Evolutionary conservation across 2,329 filamentous ascomycete genomes (phyloP), one percentile per base, ranked within the genome.

Genomic region (Penicillium corylophilum): DNA sequence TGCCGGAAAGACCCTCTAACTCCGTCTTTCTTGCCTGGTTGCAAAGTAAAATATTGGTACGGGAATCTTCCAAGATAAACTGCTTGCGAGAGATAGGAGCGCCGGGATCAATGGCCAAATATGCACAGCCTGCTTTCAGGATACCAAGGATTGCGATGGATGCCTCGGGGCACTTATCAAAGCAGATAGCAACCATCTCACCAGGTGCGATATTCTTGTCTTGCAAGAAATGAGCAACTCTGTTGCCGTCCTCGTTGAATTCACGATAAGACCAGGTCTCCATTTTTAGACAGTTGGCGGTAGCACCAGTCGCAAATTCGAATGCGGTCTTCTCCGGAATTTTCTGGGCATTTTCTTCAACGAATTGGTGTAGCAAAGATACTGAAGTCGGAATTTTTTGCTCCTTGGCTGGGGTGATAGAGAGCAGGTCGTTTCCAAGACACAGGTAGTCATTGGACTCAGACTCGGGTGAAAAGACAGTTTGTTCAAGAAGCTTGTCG

Each of bases 91-190:
- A 80, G 3, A 77, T 74, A 0, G 90, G 90, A 0, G 90, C 87
- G 1, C 79, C 80, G 0, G 88, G 86, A 64, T 95, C 90, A 9
- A 95, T 78, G 0, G 90, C 89, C 15, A 95, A 79, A 68, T 92
- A 95, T 1, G 87, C 83, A 65, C 87, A 92, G 0, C 90, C 90
- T 5, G 87, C 83, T 67, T 95, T 95, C 28, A 95, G 73, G 48
- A 94, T 86, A 1, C 90, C 90, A 1, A 95, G 74, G 35, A 95
- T 91, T 0, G 87, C 82, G 62, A 94, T 89, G 33, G 89, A 92
- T 0, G 90, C 90, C 64, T 93, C 87, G 0, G 90, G 86, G 54
- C 87, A 92, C 66, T 95, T 95, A 50, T 90, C 84, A 63, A 95
- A 95, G 64, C 88, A 90, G 8, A 93, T 79, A 0, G 84, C 89